Conservation (phyloP, 2,329 filamentous ascomycete genomes). For the Chalaropsis ovoidea region DNA sequence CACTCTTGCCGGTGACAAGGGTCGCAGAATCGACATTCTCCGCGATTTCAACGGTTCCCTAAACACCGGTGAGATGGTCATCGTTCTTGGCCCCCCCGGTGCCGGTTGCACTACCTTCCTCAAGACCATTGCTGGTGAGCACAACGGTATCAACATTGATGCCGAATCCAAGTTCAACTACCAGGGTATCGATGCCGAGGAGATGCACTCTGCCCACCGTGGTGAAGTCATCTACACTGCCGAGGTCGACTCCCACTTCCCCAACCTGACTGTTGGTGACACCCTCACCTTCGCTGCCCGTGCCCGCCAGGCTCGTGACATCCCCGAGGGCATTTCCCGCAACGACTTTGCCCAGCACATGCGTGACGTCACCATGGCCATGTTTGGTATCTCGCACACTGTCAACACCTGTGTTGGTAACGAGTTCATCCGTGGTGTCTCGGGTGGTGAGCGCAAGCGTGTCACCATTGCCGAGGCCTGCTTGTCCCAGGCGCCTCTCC, state of each 20-base stretch:
- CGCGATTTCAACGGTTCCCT: constrained; percentile 58
- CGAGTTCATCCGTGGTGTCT: constrained; percentile 64
- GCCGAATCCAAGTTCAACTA: constrained; percentile 68
- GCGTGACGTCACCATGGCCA: constrained; percentile 63
- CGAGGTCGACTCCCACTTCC: constrained; percentile 74
- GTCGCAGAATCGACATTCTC: constrained; percentile 56
- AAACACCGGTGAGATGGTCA: constrained; percentile 62
- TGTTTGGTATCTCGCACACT: constrained; percentile 65
- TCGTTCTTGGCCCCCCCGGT: constrained; percentile 61
- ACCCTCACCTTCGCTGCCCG: constrained; percentile 68
- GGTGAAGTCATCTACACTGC: constrained; percentile 82
- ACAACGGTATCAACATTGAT: constrained; percentile 66
- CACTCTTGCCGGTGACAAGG: constrained; percentile 43
- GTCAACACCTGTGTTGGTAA: constrained; percentile 64
- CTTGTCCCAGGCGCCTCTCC: constrained; percentile 49
- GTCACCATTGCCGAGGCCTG: constrained; percentile 54
- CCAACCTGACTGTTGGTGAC: constrained; percentile 64
- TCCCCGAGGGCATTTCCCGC: constrained; percentile 48
- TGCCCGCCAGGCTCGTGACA: constrained; percentile 53
- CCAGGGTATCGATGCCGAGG: constrained; percentile 58
- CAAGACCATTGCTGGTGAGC: constrained; percentile 75
- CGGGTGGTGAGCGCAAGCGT: constrained; percentile 61
- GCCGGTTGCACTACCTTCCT: constrained; percentile 76
- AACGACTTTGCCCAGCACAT: constrained; percentile 51
- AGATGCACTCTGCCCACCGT: constrained; percentile 68